These are phyloP conservation scores for Acanthamoeba lenticulata DNA, from an alignment of 208 protist species.

Conservation along the genomic window DNA sequence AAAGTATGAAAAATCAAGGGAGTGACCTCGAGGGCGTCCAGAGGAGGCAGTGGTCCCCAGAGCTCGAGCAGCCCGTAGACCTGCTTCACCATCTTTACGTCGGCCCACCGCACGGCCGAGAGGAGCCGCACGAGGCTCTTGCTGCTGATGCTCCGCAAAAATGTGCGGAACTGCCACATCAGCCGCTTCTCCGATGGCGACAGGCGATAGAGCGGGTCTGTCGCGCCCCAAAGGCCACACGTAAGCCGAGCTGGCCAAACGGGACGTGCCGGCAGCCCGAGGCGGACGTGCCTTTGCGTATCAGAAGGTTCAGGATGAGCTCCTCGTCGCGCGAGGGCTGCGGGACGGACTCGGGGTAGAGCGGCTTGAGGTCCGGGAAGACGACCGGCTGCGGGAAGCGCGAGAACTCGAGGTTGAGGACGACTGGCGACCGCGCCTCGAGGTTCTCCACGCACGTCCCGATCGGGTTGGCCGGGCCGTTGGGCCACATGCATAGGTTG, in stretches of 20 bases:
- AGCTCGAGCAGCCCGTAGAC: slow-evolving; percentile 73
- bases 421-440: not conserved
- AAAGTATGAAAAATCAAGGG: too few species aligned
- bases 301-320: slow-evolving; percentile 70
- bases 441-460: slow-evolving; percentile 65
- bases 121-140: slow-evolving; percentile 68
- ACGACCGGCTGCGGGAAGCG: slow-evolving; percentile 75
- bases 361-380: slow-evolving; percentile 71
- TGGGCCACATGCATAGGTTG: slow-evolving; percentile 70
- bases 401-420: slow-evolving; percentile 73
- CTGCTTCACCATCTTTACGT: slow-evolving; percentile 70
- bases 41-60: slow-evolving; percentile 79
- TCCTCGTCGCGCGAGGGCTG: slow-evolving; percentile 54
- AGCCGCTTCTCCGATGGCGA: slow-evolving; percentile 33
- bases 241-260: too few species aligned
- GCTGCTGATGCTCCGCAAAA: slow-evolving; percentile 38
- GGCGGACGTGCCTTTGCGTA: slow-evolving; percentile 38
- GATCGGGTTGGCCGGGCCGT: slow-evolving; percentile 78
- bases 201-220: slow-evolving; percentile 51
- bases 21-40: slow-evolving; percentile 80
- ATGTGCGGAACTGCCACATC: slow-evolving; percentile 60
- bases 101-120: slow-evolving; percentile 71
- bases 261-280: too few species aligned
- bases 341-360: not conserved
- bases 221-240: not conserved